Evolutionary conservation across 495 filamentous ascomycete species (phyloP).

Genomic region (Lophiotrema nucula): DNA sequence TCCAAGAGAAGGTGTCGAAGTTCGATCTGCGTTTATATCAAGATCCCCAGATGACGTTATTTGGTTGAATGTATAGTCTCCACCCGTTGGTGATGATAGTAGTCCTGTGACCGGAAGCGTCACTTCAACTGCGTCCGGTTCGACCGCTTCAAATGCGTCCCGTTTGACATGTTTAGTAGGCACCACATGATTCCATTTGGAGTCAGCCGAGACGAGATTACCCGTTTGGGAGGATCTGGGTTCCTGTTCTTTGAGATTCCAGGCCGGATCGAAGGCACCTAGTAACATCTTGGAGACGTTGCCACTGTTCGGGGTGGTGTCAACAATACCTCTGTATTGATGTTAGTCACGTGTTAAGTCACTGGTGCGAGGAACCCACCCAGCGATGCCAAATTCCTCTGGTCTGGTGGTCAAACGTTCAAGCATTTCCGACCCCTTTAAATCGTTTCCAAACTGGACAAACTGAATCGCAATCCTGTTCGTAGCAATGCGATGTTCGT

Average conservation of each 20-base stretch:
- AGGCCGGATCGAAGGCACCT: slow-evolving; percentile 32
- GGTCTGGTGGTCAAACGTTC: slow-evolving; percentile 34
- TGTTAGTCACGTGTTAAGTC: background rate
- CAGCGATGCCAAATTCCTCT: background rate
- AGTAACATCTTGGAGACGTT: slow-evolving; percentile 43
- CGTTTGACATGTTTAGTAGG: too few relatives aligned
- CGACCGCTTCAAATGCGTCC: too few relatives aligned
- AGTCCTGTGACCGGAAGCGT: too few relatives aligned
- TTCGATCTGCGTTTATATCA: too few relatives aligned
- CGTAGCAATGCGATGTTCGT: slow-evolving; percentile 19
- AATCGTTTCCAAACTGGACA: slow-evolving; percentile 45
- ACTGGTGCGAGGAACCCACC: background rate
- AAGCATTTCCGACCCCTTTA: slow-evolving; percentile 35
- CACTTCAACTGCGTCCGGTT: too few relatives aligned
- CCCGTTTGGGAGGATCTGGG: too few relatives aligned
- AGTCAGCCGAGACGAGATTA: too few relatives aligned
- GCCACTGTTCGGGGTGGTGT: slow-evolving; percentile 35
- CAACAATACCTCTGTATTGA: slow-evolving; percentile 40
- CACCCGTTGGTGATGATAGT: too few relatives aligned
- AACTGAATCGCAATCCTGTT: slow-evolving; percentile 44
- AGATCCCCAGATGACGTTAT: too few relatives aligned
- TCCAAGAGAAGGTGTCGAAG: too few relatives aligned
- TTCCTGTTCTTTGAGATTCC: slow-evolving; percentile 4
- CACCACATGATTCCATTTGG: too few relatives aligned
- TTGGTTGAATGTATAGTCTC: too few relatives aligned